Base-by-base conservation (phyloP, 1,139 yeast species). In the Geotrichum carabidarum region DNA sequence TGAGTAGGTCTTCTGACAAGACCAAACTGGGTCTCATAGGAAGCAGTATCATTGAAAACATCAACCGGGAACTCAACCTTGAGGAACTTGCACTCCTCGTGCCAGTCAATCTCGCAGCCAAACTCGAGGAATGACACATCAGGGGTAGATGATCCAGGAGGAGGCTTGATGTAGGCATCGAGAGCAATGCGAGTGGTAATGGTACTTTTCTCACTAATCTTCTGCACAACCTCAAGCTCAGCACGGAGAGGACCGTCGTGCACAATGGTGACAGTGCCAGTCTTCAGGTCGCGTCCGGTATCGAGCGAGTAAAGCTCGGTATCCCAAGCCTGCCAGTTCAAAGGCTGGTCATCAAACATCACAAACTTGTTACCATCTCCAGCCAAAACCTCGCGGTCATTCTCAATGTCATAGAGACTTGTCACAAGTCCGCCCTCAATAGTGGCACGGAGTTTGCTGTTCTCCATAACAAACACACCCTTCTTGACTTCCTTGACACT, bases 311-410 rank as follows among this genome's bases (percentile, higher is more conserved):
- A 93, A 58, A 90, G 77, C 67, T 93, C 99, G 0, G 98, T 91
- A 68, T 93, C 98, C 98, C 99, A 93, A 1, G 98, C 98, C 50
- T 91, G 96, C 82, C 84, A 91, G 57, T 79, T 83, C 65, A 89
- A 74, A 11, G 98, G 98, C 60, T 89, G 87, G 68, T 93, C 98
- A 60, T 90, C 93, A 65, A 86, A 86, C 55, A 93, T 67, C 1
- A 88, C 80, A 61, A 81, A 83, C 68, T 86, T 95, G 65, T 88
- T 87, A 37, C 90, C 96, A 30, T 71, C 70, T 2, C 79, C 73
- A 58, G 86, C 87, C 57, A 91, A 76, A 27, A 85, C 78, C 66
- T 91, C 95, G 35, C 93, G 78, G 27, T 79, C 77, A 53, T 77
- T 75, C 2, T 72, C 74, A 42, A 78, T 62, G 67, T 89, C 97